phyloP scores from a whole-genome alignment of 1,284 basidiomycete species.

The Rhodotorula sp. region DNA sequence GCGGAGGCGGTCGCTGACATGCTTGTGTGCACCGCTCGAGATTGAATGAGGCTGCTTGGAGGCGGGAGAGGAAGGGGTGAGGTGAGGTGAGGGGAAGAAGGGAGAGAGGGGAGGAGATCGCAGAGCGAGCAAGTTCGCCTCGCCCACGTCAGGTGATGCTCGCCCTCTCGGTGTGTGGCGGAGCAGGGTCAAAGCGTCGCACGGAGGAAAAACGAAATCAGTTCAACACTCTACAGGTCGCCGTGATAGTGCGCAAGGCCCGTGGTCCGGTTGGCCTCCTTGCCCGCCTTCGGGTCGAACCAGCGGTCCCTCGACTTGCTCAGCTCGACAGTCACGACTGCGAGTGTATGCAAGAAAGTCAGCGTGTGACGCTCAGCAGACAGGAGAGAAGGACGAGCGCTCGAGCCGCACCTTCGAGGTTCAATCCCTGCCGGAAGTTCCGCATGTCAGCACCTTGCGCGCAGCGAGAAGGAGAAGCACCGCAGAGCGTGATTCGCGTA shows the following conservation, averaged over 20 bases:
- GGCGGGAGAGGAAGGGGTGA: not conserved
- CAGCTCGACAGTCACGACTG: constrained; percentile 41
- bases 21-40: not conserved
- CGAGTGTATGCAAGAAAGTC: not conserved
- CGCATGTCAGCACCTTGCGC: too few species aligned
- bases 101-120: constrained; percentile 8
- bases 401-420: constrained; percentile 21
- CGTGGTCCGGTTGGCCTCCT: constrained; percentile 4
- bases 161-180: not conserved
- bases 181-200: not conserved
- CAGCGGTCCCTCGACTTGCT: constrained; percentile 25
- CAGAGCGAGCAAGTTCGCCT: too few species aligned
- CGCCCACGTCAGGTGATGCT: too few species aligned
- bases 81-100: constrained; percentile 2
- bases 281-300: constrained; percentile 18
- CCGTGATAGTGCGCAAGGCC: constrained; percentile 39
- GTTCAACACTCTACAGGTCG: constrained; percentile 18
- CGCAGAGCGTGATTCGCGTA: too few species aligned
- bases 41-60: not conserved
- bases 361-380: not conserved
- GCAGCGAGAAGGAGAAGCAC: too few species aligned
- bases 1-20: constrained; percentile 2
- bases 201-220: not conserved
- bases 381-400: not conserved
- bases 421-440: constrained; percentile 5